Conservation (phyloP, 129 eudicot genomes). For the Silybum marianum region DNA sequence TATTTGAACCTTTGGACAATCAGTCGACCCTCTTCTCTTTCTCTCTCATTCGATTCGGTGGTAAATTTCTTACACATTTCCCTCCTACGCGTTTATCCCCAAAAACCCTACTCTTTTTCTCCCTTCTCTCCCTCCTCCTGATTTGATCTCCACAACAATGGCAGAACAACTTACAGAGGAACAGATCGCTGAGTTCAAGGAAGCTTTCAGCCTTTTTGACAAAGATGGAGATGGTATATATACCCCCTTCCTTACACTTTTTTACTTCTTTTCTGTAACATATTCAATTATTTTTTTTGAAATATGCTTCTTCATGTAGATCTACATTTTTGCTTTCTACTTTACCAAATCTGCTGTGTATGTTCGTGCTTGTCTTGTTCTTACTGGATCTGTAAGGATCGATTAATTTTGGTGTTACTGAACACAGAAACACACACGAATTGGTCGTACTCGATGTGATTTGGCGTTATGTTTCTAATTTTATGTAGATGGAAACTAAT, state of each 20-base stretch:
- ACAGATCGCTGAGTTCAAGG: slow-evolving; percentile 44
- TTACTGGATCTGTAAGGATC: slow-evolving; percentile 14
- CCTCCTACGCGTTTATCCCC: background rate
- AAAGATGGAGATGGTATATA: slow-evolving; percentile 42
- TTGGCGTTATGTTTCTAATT: background rate
- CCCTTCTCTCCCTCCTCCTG: background rate
- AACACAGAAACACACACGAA: background rate
- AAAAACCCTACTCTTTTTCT: slow-evolving; percentile 11
- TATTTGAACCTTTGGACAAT: background rate
- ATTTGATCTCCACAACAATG: slow-evolving; percentile 1
- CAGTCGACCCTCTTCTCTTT: no score
- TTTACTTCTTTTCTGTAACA: background rate
- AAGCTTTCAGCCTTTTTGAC: slow-evolving; percentile 45
- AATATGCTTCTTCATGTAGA: background rate
- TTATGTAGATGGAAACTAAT: background rate
- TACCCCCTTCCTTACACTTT: background rate
- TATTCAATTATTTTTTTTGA: background rate
- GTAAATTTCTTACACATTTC: slow-evolving; percentile 4
- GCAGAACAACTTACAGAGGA: slow-evolving; percentile 43
- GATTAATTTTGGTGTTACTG: slow-evolving; percentile 1
- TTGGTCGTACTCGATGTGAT: background rate
- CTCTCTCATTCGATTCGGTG: background rate
- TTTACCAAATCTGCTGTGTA: background rate
- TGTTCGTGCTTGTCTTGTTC: background rate
- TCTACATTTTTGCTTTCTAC: background rate